A percentile compares a stretch with the other conserved stretches of the same genome.
Conservation (phyloP, 176 grass and related monocot species). For the Aegilops bicornis region DNA sequence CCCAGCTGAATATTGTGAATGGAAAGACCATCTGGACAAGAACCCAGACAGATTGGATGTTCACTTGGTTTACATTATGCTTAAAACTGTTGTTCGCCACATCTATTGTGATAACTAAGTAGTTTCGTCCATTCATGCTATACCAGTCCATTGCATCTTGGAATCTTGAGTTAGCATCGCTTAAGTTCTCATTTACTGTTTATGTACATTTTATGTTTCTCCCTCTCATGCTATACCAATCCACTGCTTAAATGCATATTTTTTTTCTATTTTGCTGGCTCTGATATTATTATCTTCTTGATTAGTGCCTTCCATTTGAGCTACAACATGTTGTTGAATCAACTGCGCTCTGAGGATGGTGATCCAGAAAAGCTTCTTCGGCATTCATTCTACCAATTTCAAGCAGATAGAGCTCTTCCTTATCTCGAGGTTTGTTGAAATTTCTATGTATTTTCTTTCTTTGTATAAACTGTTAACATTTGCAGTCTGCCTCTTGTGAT, state of each 20-base stretch:
- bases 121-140: neutral
- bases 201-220: neutral
- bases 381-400: constrained; percentile 95
- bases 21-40: neutral
- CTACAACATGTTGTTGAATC: constrained; percentile 98
- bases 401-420: constrained; percentile 81
- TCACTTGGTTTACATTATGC: neutral
- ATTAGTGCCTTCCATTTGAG: constrained; percentile 91
- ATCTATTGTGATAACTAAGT: neutral
- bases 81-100: neutral
- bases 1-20: neutral
- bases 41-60: neutral
- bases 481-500: neutral
- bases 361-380: constrained; percentile 96
- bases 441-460: neutral
- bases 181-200: neutral
- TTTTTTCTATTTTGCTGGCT: neutral
- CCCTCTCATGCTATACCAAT: no score
- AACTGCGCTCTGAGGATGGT: constrained; percentile 92
- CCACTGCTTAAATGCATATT: neutral
- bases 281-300: constrained; percentile 27
- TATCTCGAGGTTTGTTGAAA: constrained; percentile 75
- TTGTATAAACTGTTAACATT: neutral
- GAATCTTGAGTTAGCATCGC: constrained; percentile 1
- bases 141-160: constrained; percentile 10